phyloP scores from a whole-genome alignment of 1,284 basidiomycete genomes.

The Vanrija humicola region DNA sequence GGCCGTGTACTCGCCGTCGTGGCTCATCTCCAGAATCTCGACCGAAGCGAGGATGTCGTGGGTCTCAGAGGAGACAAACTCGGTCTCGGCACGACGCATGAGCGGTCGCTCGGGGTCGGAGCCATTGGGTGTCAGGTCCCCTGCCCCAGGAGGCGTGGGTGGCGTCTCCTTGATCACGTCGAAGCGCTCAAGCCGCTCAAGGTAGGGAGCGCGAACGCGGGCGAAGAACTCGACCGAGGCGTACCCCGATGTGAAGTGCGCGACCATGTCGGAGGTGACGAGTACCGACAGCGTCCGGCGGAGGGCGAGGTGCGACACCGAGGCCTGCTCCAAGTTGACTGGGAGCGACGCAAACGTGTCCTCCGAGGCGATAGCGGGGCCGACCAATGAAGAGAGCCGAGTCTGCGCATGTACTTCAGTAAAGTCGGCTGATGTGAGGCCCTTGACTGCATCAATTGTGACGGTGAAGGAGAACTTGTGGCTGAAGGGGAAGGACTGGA shows the following conservation, averaged over 20 bases:
- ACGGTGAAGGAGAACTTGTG: conserved; percentile 77
- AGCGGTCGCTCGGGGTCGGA: conserved; percentile 47
- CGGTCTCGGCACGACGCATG: conserved; percentile 87
- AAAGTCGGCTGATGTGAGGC: conserved; percentile 79
- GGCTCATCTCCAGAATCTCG: conserved; percentile 79
- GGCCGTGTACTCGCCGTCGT: conserved; percentile 76
- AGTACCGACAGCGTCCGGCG: conserved; percentile 73
- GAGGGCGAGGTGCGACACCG: conserved; percentile 72
- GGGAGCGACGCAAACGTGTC: conserved; percentile 74
- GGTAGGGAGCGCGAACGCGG: conserved; percentile 68
- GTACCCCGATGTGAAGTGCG: conserved; percentile 68
- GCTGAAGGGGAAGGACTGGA: conserved; percentile 56
- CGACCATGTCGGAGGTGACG: conserved; percentile 66
- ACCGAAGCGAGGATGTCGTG: conserved; percentile 86
- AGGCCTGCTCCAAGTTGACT: conserved; percentile 67
- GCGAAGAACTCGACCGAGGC: conserved; percentile 87
- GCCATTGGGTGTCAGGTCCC: background rate
- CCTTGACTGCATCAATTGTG: conserved; percentile 77
- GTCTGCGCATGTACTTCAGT: conserved; percentile 76
- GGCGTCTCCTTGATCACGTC: conserved; percentile 9
- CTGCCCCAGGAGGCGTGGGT: background rate
- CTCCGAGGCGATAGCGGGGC: conserved; percentile 63
- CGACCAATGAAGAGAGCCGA: conserved; percentile 73
- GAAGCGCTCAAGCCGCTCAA: conserved; percentile 77
- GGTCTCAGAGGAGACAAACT: conserved; percentile 80